Evolutionary conservation across 164 flowering plant species (phyloP).

Genomic region (Houttuynia cordata): DNA sequence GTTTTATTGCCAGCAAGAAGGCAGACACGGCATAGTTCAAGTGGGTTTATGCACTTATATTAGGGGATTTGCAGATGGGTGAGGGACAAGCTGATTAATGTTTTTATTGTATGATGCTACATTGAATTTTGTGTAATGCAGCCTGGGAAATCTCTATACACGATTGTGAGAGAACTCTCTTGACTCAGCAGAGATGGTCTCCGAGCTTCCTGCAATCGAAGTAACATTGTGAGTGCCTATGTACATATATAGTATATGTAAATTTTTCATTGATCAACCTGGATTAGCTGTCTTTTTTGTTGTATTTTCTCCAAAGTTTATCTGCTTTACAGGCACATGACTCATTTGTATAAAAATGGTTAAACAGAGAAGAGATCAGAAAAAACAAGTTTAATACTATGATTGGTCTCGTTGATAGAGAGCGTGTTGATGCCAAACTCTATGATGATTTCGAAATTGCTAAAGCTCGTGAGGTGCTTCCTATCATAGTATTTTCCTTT

Average conservation of each 20-base stretch:
- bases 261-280: not conserved
- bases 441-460: constrained; percentile 90
- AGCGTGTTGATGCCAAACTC: constrained; percentile 78
- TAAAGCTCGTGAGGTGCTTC: constrained; percentile 83
- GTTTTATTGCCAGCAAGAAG: too few species aligned
- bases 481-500: not conserved
- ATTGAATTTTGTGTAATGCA: constrained; percentile 20
- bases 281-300: too few species aligned
- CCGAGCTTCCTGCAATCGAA: constrained; percentile 88
- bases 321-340: not conserved
- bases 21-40: not conserved
- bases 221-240: constrained; percentile 61
- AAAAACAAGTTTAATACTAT: constrained; percentile 78
- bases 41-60: not conserved
- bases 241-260: not conserved
- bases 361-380: constrained; percentile 78
- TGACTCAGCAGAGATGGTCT: constrained; percentile 89
- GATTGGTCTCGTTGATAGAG: constrained; percentile 88
- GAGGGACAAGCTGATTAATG: not conserved
- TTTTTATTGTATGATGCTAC: not conserved
- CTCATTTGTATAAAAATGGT: not conserved
- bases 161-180: constrained; percentile 94
- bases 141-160: constrained; percentile 91
- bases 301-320: too few species aligned
- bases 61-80: not conserved